These are phyloP conservation scores for Botrytis elliptica DNA, from an alignment of 2,329 filamentous ascomycete genomes.

Conservation along the genomic window DNA sequence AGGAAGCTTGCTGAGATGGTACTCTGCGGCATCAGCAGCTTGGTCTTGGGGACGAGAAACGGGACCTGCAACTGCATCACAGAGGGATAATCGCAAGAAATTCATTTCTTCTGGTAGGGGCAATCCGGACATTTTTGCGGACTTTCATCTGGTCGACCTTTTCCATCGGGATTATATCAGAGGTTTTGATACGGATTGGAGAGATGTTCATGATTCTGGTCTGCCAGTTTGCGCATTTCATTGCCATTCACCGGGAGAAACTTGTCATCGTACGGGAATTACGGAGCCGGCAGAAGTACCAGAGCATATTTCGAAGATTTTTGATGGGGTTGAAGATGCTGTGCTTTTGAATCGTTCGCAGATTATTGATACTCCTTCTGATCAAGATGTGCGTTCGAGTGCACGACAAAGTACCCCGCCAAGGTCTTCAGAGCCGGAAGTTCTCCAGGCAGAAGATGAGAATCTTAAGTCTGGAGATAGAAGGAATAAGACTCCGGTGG, in stretches of 20 bases:
- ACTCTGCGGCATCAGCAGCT: constrained; percentile 10
- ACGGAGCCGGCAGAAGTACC: constrained; percentile 1
- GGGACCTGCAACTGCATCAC: constrained; percentile 8
- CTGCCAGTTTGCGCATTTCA: constrained; percentile 7
- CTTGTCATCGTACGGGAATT: constrained; percentile 13
- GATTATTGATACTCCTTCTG: constrained; percentile 4
- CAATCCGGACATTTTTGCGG: background rate
- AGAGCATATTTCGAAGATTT: constrained; percentile 7
- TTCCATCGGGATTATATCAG: constrained; percentile 5
- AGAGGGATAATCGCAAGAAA: constrained; percentile 10
- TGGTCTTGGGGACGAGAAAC: constrained; percentile 19
- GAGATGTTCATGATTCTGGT: constrained; percentile 11
- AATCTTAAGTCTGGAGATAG: background rate
- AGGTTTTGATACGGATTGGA: constrained; percentile 14
- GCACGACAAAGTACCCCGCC: background rate
- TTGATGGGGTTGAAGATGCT: background rate
- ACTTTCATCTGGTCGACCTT: constrained; percentile 3
- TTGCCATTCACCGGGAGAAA: constrained; percentile 4
- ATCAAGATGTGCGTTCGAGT: background rate
- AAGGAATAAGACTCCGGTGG: background rate
- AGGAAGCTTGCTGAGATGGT: constrained; percentile 14
- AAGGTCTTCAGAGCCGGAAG: background rate
- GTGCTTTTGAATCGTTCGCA: constrained; percentile 8
- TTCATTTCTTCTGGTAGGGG: background rate
- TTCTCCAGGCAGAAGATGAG: background rate